Percentiles rank a stretch among this genome's conserved stretches.
These are phyloP conservation scores for Candida quercuum DNA, from an alignment of 805 yeast genomes.

Conservation along the genomic window DNA sequence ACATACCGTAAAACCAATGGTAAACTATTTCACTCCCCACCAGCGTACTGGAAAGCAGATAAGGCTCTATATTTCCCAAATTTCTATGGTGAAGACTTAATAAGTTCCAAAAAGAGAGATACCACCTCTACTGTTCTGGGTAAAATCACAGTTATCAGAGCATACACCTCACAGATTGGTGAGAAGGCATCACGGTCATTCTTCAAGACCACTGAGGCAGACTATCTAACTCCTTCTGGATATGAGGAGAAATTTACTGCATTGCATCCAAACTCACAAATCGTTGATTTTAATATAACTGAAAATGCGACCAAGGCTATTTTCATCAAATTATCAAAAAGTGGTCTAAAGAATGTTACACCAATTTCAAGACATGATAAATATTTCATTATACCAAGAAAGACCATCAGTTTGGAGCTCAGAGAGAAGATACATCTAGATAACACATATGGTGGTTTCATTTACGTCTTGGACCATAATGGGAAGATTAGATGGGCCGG, in stretches of 20 bases:
- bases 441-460: slow-evolving; percentile 78
- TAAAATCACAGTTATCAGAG: slow-evolving; percentile 57
- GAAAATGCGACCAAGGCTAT: slow-evolving; percentile 68
- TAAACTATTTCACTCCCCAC: slow-evolving; percentile 78
- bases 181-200: slow-evolving; percentile 59
- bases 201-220: slow-evolving; percentile 42
- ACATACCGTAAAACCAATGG: slow-evolving; percentile 73
- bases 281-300: slow-evolving; percentile 72
- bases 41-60: slow-evolving; percentile 68
- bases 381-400: slow-evolving; percentile 61
- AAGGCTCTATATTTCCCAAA: slow-evolving; percentile 82
- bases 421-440: slow-evolving; percentile 59
- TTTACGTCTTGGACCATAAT: slow-evolving; percentile 69
- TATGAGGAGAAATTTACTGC: slow-evolving; percentile 32
- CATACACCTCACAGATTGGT: slow-evolving; percentile 67
- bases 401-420: slow-evolving; percentile 48
- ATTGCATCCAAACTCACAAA: slow-evolving; percentile 51
- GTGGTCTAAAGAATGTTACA: slow-evolving; percentile 37
- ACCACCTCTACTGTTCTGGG: slow-evolving; percentile 37
- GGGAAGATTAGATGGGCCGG: slow-evolving; percentile 88
- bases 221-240: slow-evolving; percentile 35
- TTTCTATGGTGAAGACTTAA: slow-evolving; percentile 50
- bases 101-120: slow-evolving; percentile 22
- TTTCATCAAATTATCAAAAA: slow-evolving; percentile 48
- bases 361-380: slow-evolving; percentile 46